Evolutionary conservation across 2,329 filamentous ascomycete species (phyloP), one percentile per base, ranked within the genome.

Genomic region (Hirsutella minnesotensis): DNA sequence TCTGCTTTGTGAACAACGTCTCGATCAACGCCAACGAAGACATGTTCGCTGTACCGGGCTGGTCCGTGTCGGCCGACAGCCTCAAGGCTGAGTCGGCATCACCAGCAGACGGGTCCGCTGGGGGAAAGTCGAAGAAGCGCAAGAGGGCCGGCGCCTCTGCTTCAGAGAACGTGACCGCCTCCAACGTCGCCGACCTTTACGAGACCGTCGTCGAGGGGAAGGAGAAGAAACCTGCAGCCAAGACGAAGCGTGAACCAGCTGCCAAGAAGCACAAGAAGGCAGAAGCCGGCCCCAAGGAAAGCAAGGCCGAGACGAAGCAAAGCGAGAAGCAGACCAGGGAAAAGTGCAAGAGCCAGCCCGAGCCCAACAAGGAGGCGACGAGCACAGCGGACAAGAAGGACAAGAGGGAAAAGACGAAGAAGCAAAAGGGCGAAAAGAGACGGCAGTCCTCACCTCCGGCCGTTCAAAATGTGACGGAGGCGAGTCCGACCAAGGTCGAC

Each of bases 1-100:
- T 9, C 9, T 35, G 9, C 18, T 18, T 9, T n/a, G 7, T 35
- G 31, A n/a, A 9, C 33, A 35, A 35, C 33, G 15, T 18, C 33
- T 16, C 33, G 5, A 18, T 19, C 15, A 2, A 35, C 15, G 33
- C 4, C 36, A 22, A 13, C 29, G 50, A 38, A 44, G 31, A 35
- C 39, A 90, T 96, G 90, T 96, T 96, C 62, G 82, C 88, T 9
- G 89, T 96, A 24, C 85, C 86, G 56, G 92, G 92, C 52, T 95
- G 90, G 89, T 86, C 86, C 33, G 72, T 95, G 30, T 78, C 86
- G 44, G 74, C 81, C 47, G 76, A 79, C 51, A 68, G 67, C 41
- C 75, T 94, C 49, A 87, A 86, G 63, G 64, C 77, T 24, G 86
- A 95, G 63, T 73, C 68, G 47, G 46, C 51, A 10, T 47, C 60